Base-by-base conservation (phyloP, 768 basidiomycete genomes). In the Mycena filopes region DNA sequence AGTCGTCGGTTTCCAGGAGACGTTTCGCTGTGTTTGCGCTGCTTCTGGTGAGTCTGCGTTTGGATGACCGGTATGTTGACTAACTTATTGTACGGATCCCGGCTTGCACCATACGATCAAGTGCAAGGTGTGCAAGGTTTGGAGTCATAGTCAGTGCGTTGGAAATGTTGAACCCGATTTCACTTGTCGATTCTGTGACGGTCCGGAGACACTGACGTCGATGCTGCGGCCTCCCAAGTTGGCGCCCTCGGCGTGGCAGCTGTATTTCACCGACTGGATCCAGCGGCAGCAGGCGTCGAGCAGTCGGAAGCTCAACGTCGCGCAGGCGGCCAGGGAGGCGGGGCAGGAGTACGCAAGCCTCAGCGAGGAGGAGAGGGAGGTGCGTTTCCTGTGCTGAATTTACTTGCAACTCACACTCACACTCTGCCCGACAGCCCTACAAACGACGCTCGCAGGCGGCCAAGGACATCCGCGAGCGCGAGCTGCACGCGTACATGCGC, bases 231-330 rank as follows among this genome's bases (percentile, higher is more conserved):
- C 93, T n/a, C 95, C 95, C 50, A 95, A 96, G 81, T 85, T 95
- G 71, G 94, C 96, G 8, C 94, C 93, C 5, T 96, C 94, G 4
- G 94, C 95, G 58, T 98, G 96, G 96, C 96, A 98, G 77, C 85
- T 98, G 46, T 98, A 95, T 79, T 97, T 98, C 76, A 95, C 95
- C 25, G 94, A 97, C 75, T 96, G 93, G 89, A 95, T 98, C 68
- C 92, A 94, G 76, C 86, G 87, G 72, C 91, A 93, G 75, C 92
- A 94, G 78, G 88, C 89, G 63, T 85, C 87, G 25, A 91, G 89
- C 63, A 87, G 86, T 42, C 85, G 93, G 72, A 97, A 97, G 80
- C 86, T 97, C 38, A 97, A 98, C 77, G 94, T 98, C 61, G 96
- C 96, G 18, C 94, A 96, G 75, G 93, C 94, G 41, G 95, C 96